Evolutionary conservation across 768 basidiomycete species (phyloP).

Genomic region (Tricholoma matsutake): DNA sequence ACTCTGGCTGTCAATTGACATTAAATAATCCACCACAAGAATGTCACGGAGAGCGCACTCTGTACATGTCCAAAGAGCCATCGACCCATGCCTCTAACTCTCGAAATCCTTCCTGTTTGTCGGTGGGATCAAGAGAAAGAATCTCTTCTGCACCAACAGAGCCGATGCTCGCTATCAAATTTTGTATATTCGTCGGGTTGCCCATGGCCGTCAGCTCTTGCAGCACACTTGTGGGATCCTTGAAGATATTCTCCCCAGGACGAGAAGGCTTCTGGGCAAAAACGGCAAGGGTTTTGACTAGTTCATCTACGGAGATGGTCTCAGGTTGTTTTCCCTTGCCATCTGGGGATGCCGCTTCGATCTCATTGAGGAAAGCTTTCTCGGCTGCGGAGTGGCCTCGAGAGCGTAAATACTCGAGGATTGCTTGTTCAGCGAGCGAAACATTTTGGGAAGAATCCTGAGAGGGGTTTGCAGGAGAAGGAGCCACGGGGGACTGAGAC

Average conservation of each 20-base stretch:
- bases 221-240: constrained; percentile 61
- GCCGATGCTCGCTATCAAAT: constrained; percentile 74
- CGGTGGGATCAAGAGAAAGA: constrained; percentile 75
- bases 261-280: constrained; percentile 67
- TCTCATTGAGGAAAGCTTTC: constrained; percentile 44
- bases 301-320: constrained; percentile 45
- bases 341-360: constrained; percentile 41
- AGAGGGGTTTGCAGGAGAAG: constrained; percentile 41
- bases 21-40: constrained; percentile 4
- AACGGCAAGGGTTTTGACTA: constrained; percentile 56
- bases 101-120: constrained; percentile 81
- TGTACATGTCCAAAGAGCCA: constrained; percentile 88
- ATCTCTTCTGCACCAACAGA: constrained; percentile 80
- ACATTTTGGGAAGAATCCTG: constrained; percentile 33
- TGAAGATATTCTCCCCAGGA: constrained; percentile 68
- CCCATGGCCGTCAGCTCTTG: constrained; percentile 69
- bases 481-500: constrained; percentile 44
- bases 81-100: constrained; percentile 89
- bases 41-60: constrained; percentile 45
- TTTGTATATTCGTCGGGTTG: constrained; percentile 70
- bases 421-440: constrained; percentile 39
- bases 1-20: constrained; percentile 66
- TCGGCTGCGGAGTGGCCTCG: constrained; percentile 47
- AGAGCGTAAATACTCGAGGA: constrained; percentile 47
- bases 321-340: constrained; percentile 42